A percentile compares a stretch with the other conserved stretches of the same genome.
Conservation (phyloP, 176 grass and related monocot species). For the Pontederia crassipes region DNA sequence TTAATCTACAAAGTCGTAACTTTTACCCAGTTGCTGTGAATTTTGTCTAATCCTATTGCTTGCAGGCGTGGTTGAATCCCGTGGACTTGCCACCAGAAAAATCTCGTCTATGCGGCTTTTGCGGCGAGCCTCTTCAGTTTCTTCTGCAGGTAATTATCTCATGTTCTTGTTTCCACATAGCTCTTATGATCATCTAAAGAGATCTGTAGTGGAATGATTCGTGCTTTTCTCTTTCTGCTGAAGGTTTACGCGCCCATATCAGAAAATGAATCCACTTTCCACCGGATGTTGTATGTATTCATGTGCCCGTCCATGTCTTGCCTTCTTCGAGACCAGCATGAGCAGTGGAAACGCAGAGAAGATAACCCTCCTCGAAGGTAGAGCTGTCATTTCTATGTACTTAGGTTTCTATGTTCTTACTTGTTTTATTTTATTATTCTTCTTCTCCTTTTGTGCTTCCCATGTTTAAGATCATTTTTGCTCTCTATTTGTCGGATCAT, state of each 20-base stretch:
- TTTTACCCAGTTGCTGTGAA: not conserved
- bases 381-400: not conserved
- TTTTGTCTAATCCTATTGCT: not conserved
- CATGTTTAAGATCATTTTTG: not conserved
- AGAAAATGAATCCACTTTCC: slow-evolving; percentile 47
- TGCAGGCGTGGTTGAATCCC: slow-evolving; percentile 67
- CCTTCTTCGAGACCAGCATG: slow-evolving; percentile 71
- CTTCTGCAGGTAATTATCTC: slow-evolving; percentile 52
- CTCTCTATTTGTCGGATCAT: slow-evolving; percentile 4
- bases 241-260: slow-evolving; percentile 64
- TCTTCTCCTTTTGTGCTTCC: not conserved
- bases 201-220: too few species aligned
- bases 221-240: too few species aligned
- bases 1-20: not conserved
- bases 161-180: too few species aligned
- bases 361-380: slow-evolving; percentile 64
- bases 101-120: slow-evolving; percentile 49
- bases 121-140: slow-evolving; percentile 66
- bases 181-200: too few species aligned
- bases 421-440: not conserved
- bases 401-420: not conserved
- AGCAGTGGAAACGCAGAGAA: slow-evolving; percentile 66
- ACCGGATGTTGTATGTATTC: slow-evolving; percentile 68
- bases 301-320: slow-evolving; percentile 84
- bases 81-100: slow-evolving; percentile 51